phyloP scores from a whole-genome alignment of 257 asterid genomes.

The Scutellaria galericulata region DNA sequence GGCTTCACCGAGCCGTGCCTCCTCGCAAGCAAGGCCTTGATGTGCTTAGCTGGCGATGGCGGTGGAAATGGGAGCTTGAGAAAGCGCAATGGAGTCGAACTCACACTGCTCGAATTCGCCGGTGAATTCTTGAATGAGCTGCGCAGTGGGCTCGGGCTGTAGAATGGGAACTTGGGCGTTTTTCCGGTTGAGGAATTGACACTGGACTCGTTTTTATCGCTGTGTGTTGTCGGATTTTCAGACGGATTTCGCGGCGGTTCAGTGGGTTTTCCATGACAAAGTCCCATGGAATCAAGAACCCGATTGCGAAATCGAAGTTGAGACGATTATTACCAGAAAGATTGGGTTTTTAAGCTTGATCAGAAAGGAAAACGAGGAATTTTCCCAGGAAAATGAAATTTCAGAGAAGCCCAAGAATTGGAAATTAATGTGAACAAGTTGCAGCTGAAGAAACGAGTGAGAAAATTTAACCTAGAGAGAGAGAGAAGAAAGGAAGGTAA shows the following conservation, averaged over 20 bases:
- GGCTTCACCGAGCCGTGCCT: slow-evolving; percentile 89
- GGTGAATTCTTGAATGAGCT: slow-evolving; percentile 83
- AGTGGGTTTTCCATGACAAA: slow-evolving; percentile 89
- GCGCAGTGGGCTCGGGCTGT: slow-evolving; percentile 86
- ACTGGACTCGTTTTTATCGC: slow-evolving; percentile 47
- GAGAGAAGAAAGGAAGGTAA: slow-evolving; percentile 36
- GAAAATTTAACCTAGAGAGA: background rate
- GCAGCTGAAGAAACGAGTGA: slow-evolving; percentile 45
- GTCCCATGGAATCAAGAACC: slow-evolving; percentile 78
- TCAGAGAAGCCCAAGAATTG: slow-evolving; percentile 31
- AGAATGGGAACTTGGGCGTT: slow-evolving; percentile 82
- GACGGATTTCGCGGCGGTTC: slow-evolving; percentile 60
- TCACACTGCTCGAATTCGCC: slow-evolving; percentile 61
- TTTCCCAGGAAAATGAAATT: slow-evolving; percentile 27
- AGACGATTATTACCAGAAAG: slow-evolving; percentile 32
- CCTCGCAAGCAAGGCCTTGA: slow-evolving; percentile 81
- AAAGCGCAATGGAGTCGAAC: slow-evolving; percentile 81
- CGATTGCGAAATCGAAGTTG: slow-evolving; percentile 26
- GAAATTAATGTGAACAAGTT: slow-evolving; percentile 35
- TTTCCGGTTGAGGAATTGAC: slow-evolving; percentile 60
- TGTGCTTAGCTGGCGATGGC: slow-evolving; percentile 96
- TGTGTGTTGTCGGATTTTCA: slow-evolving; percentile 50
- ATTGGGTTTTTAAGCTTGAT: slow-evolving; percentile 41
- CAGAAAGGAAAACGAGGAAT: slow-evolving; percentile 43
- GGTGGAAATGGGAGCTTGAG: slow-evolving; percentile 92